phyloP scores from a whole-genome alignment of 129 eudicot species.

The Pittosporum tobira region DNA sequence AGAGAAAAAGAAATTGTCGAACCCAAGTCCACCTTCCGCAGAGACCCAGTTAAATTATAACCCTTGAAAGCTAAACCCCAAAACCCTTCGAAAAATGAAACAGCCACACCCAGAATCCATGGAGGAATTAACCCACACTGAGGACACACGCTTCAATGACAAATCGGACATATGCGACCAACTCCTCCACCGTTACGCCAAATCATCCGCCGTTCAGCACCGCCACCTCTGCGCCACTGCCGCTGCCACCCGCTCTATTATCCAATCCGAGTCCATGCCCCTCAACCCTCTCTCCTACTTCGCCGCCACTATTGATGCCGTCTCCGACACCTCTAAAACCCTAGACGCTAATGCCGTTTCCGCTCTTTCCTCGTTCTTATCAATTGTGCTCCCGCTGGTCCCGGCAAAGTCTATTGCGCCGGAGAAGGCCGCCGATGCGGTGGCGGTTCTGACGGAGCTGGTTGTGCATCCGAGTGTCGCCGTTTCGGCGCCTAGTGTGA shows the following conservation, averaged over 20 bases:
- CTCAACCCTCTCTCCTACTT: slow-evolving; percentile 83
- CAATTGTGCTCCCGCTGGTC: slow-evolving; percentile 70
- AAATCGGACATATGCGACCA: slow-evolving; percentile 56
- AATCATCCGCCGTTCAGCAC: slow-evolving; percentile 89
- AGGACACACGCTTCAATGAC: slow-evolving; percentile 23
- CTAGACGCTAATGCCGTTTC: slow-evolving; percentile 52
- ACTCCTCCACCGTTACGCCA: slow-evolving; percentile 67
- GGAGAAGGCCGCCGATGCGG: slow-evolving; percentile 59
- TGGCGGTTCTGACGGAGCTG: slow-evolving; percentile 38
- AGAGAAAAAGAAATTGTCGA: too few relatives aligned
- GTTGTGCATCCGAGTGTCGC: slow-evolving; percentile 31
- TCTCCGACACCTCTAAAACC: slow-evolving; percentile 34
- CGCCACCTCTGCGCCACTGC: slow-evolving; percentile 93
- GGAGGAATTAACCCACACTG: slow-evolving; percentile 18
- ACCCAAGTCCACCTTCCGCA: too few relatives aligned
- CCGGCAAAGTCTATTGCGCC: slow-evolving; percentile 35
- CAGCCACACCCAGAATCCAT: neutral
- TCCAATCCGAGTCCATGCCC: slow-evolving; percentile 50
- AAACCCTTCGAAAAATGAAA: neutral
- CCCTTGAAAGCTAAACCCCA: neutral
- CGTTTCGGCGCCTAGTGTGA: slow-evolving; percentile 34
- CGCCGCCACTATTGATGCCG: slow-evolving; percentile 65
- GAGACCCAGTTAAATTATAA: neutral
- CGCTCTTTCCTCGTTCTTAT: slow-evolving; percentile 62
- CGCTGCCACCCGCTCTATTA: slow-evolving; percentile 80